A percentile compares a stretch with the other conserved stretches of the same genome.
Evolutionary conservation across 345 rosid species (phyloP).

Genomic region (Nephelium lappaceum): DNA sequence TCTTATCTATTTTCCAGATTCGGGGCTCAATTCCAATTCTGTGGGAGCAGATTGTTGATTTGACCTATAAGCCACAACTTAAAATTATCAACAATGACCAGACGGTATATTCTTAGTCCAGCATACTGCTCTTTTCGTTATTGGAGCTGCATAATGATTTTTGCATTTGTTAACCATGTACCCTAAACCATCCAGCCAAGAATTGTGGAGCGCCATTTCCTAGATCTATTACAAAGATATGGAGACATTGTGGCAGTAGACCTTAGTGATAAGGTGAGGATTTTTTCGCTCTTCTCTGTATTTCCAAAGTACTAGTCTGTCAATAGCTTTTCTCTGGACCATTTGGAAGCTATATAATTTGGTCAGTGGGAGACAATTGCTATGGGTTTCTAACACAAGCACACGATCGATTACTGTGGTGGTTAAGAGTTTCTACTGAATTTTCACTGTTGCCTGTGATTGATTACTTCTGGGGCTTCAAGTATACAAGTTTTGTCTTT

Average conservation of each 20-base stretch:
- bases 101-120: conserved; percentile 44
- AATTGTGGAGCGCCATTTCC: conserved; percentile 88
- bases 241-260: conserved; percentile 75
- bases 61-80: conserved; percentile 90
- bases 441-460: background rate
- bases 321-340: background rate
- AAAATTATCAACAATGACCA: conserved; percentile 67
- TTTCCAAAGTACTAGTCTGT: conserved; percentile 9
- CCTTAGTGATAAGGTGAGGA: conserved; percentile 75
- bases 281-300: conserved; percentile 19
- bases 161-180: conserved; percentile 15
- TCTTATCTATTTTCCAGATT: conserved; percentile 46
- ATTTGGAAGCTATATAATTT: conserved; percentile 4
- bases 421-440: background rate
- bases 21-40: conserved; percentile 98
- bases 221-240: conserved; percentile 84
- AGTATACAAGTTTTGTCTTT: background rate
- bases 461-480: background rate
- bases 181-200: conserved; percentile 53
- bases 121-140: conserved; percentile 11
- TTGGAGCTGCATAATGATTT: conserved; percentile 22
- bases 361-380: conserved; percentile 3
- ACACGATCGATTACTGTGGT: background rate
- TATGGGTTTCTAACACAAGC: conserved; percentile 10
- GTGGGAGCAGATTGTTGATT: conserved; percentile 99